Evolutionary conservation across 2,329 filamentous ascomycete genomes (phyloP), one percentile per base, ranked within the genome.

Genomic region (Fusarium chlamydosporum): DNA sequence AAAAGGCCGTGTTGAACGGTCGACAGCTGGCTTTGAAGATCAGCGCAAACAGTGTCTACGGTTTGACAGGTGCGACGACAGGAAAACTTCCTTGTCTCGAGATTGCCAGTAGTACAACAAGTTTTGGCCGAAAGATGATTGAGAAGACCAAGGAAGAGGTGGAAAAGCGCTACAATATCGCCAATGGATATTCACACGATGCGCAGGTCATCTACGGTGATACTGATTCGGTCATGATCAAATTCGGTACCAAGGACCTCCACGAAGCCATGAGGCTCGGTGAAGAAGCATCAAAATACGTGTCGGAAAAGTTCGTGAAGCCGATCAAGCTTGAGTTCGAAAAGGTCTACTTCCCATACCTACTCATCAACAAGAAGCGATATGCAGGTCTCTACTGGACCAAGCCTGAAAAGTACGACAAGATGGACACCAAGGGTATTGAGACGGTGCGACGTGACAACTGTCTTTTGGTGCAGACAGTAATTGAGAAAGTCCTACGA

Each of bases 391-490:
- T 99, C 33, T 98, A 93, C 82, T 99, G 94, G 94, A 99, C 96
- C 7, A 96, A 92, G 71, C 89, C 95, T 1, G 88, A 95, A 41
- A 97, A 97, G 80, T 96, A 92, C 79, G 96, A 99, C 86, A 99
- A 98, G 85, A 99, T 99, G 96, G 96, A 99, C 80, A 98, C 93
- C 63, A 99, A 99, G 79, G 96, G 96, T 85, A 98, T 99, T 71
- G 96, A 99, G 81, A 99, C 96, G 5, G 96, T 99, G 46, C 91
- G 96, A 72, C 87, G 96, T 85, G 96, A 99, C 79, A 99, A 99
- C 77, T 99, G 96, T 77, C 85, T 96, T 53, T 83, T 99, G 62
- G 96, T 98, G 16, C 95, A 98, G 80, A 97, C 92, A 4, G 96
- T 98, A 61, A 98, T 99, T 75, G 96, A 99, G 80, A 98, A 96